Conservation (phyloP, 2,329 filamentous ascomycete genomes). For the Karstenula rhodostoma region DNA sequence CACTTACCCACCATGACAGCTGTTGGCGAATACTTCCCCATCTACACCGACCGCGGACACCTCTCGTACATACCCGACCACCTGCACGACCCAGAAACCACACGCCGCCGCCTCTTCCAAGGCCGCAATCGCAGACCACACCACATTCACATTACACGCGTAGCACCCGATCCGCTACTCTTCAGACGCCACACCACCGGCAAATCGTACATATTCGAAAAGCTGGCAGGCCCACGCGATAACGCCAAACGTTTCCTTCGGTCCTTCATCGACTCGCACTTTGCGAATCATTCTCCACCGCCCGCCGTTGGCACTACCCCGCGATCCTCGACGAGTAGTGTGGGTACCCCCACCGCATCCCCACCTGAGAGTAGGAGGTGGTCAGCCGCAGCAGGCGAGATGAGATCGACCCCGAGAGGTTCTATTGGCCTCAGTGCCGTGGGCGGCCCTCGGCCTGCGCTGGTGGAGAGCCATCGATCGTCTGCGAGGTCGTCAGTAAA, state of each 20-base stretch:
- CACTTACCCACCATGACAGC: slow-evolving; percentile 42
- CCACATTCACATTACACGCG: slow-evolving; percentile 64
- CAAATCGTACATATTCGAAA: slow-evolving; percentile 51
- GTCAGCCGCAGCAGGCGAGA: slow-evolving; percentile 43
- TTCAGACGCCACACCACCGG: slow-evolving; percentile 41
- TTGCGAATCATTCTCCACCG: slow-evolving; percentile 31
- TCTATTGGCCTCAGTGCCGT: slow-evolving; percentile 49
- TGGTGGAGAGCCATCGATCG: slow-evolving; percentile 52
- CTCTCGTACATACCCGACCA: slow-evolving; percentile 50
- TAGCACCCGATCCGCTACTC: slow-evolving; percentile 53
- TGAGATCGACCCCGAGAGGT: slow-evolving; percentile 50
- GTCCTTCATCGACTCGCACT: slow-evolving; percentile 53
- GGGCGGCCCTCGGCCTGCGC: slow-evolving; percentile 50
- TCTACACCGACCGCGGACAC: slow-evolving; percentile 49
- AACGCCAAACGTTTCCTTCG: slow-evolving; percentile 60
- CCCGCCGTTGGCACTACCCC: slow-evolving; percentile 31
- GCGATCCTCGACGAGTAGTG: slow-evolving; percentile 42
- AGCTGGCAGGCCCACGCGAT: slow-evolving; percentile 60
- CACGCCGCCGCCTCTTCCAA: slow-evolving; percentile 53
- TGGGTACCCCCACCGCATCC: slow-evolving; percentile 35
- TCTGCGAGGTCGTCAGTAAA: slow-evolving; percentile 45
- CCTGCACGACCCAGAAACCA: slow-evolving; percentile 33
- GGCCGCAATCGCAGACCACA: slow-evolving; percentile 62
- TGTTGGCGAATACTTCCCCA: slow-evolving; percentile 45
- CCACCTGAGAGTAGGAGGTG: slow-evolving; percentile 38